A percentile compares a stretch with the other conserved stretches of the same genome.
phyloP scores from a whole-genome alignment of 768 basidiomycete species.

The Leccinum subtestaceum region DNA sequence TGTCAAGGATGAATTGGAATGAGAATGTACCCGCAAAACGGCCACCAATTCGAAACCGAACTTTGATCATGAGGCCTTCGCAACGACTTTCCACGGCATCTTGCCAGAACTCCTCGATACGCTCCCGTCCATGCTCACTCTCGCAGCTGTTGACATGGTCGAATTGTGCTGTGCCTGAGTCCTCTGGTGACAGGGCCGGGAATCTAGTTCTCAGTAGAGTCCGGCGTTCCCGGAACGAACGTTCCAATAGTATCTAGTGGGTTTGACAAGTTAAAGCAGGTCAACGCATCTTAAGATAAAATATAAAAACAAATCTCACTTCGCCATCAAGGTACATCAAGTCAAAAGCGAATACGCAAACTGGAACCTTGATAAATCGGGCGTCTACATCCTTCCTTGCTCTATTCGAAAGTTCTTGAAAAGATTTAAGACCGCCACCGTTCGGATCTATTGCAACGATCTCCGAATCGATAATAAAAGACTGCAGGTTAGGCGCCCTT shows the following conservation, averaged over 20 bases:
- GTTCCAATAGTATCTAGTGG: constrained; percentile 60
- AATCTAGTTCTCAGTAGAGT: constrained; percentile 62
- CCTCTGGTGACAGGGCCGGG: constrained; percentile 45
- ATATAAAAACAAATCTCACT: constrained; percentile 42
- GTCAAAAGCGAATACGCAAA: constrained; percentile 88
- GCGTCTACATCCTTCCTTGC: constrained; percentile 80
- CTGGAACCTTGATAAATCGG: constrained; percentile 69
- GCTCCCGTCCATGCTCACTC: constrained; percentile 58
- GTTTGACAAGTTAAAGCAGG: constrained; percentile 1
- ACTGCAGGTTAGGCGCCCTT: constrained; percentile 39
- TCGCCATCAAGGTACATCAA: constrained; percentile 81
- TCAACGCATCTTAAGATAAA: not conserved
- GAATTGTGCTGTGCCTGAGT: constrained; percentile 54
- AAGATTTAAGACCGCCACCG: constrained; percentile 64
- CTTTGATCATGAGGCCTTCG: constrained; percentile 96
- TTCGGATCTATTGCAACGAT: constrained; percentile 76
- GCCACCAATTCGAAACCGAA: constrained; percentile 24
- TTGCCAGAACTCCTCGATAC: constrained; percentile 73
- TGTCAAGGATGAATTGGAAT: constrained; percentile 27
- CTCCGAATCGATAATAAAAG: constrained; percentile 84
- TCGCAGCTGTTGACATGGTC: constrained; percentile 72
- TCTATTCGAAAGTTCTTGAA: constrained; percentile 84
- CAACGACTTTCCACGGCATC: constrained; percentile 71
- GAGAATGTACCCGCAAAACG: not conserved
- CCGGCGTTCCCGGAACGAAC: constrained; percentile 70